Evolutionary conservation across 257 asterid species (phyloP).

Genomic region (Mitragyna speciosa): DNA sequence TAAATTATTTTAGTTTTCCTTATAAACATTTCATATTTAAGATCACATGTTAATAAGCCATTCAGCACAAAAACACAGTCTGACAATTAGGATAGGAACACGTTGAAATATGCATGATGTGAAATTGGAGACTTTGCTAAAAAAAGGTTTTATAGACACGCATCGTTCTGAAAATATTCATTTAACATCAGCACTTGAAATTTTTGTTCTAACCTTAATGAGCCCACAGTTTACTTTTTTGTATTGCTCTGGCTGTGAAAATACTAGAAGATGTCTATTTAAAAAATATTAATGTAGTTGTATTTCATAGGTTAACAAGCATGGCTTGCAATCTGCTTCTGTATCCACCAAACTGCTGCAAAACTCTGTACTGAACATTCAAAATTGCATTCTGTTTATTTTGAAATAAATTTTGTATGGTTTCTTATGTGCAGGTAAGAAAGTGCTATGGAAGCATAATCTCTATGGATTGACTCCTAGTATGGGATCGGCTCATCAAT

Average conservation of each 20-base stretch:
- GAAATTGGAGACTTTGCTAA: neutral
- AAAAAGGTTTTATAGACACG: too few species aligned
- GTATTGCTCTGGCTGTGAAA: neutral
- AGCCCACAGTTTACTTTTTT: neutral
- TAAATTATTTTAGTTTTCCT: neutral
- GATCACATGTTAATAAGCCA: neutral
- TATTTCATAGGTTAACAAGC: neutral
- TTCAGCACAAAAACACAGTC: neutral
- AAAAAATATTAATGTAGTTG: too few species aligned
- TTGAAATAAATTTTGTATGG: neutral
- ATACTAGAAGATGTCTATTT: neutral
- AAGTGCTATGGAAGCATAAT: conserved; percentile 71
- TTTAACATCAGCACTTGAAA: neutral
- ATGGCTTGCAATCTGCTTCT: neutral
- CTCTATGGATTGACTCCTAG: conserved; percentile 67
- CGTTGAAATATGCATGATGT: neutral
- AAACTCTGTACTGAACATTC: neutral
- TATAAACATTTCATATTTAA: neutral
- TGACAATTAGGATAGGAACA: neutral
- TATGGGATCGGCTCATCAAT: conserved; percentile 79
- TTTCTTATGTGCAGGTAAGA: conserved; percentile 54
- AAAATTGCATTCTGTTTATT: neutral
- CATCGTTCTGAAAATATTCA: neutral
- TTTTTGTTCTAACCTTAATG: neutral
- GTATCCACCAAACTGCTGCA: neutral